phyloP scores from a whole-genome alignment of 2,329 filamentous ascomycete genomes.

The Fusarium circinatum region DNA sequence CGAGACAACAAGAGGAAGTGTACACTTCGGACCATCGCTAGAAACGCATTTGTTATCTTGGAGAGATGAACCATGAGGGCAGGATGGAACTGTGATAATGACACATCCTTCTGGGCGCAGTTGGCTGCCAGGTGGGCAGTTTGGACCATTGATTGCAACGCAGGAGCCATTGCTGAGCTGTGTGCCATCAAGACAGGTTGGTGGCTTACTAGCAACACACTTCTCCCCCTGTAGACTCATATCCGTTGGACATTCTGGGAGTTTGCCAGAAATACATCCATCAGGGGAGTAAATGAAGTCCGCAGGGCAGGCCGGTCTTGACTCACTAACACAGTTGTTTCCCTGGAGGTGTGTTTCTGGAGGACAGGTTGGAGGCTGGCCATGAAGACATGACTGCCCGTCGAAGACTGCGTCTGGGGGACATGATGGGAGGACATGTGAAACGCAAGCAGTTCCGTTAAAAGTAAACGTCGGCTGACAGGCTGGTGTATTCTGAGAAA shows the following conservation, averaged over 20 bases:
- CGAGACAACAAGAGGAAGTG: not conserved
- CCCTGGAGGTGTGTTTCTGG: not conserved
- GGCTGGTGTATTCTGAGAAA: not conserved
- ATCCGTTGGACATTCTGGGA: not conserved
- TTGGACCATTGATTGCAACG: not conserved
- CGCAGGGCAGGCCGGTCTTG: not conserved
- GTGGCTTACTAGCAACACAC: not conserved
- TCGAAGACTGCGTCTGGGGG: not conserved
- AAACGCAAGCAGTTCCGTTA: not conserved
- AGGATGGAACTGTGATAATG: not conserved
- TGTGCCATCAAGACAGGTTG: not conserved
- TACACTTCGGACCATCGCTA: not conserved
- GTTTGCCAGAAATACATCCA: not conserved
- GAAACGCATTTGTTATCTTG: not conserved
- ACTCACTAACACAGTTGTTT: not conserved
- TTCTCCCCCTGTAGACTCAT: not conserved
- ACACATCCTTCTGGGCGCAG: not conserved
- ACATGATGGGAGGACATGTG: not conserved
- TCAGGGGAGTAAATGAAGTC: not conserved
- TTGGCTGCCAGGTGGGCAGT: not conserved
- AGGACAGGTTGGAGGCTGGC: not conserved
- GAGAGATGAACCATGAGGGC: not conserved
- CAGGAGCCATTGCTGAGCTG: not conserved
- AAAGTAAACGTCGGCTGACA: not conserved
- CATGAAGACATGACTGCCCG: not conserved